Percentiles rank a stretch among this genome's conserved stretches.
Conservation (phyloP, 2,329 filamentous ascomycete species). For the Phialophora tarda region DNA sequence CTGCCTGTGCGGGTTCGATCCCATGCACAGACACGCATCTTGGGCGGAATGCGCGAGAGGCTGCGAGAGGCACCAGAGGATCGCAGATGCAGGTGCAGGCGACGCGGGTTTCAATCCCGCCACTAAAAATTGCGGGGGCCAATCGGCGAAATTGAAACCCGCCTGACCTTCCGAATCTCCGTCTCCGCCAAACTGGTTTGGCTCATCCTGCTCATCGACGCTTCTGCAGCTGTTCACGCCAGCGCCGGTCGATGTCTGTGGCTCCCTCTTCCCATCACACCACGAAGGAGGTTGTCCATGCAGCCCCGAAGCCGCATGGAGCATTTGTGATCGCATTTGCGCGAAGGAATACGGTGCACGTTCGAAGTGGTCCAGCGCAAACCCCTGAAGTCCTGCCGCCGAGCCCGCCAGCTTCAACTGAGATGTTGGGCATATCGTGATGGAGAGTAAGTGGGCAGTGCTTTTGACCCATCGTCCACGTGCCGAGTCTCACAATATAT, state of each 20-base stretch:
- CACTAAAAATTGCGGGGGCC: constrained; percentile 12
- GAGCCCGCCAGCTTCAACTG: neutral
- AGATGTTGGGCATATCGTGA: constrained; percentile 7
- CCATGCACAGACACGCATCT: neutral
- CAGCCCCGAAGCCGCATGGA: neutral
- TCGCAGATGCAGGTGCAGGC: neutral
- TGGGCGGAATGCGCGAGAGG: neutral
- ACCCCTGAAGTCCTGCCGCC: neutral
- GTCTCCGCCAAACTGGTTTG: neutral
- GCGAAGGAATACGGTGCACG: neutral
- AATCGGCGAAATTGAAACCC: constrained; percentile 8
- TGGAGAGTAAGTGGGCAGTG: constrained; percentile 8
- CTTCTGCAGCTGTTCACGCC: neutral
- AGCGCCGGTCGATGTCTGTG: neutral
- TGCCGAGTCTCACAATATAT: constrained; percentile 3
- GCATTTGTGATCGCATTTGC: neutral
- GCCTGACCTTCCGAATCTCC: neutral
- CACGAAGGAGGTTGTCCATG: neutral
- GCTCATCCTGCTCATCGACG: neutral
- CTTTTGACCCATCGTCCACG: neutral
- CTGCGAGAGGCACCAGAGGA: neutral
- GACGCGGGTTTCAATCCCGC: constrained; percentile 5
- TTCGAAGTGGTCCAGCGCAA: neutral
- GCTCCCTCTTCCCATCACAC: neutral
- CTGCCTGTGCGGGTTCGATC: neutral